phyloP scores from a whole-genome alignment of 306 rosid genomes.

The Albizia julibrissin region DNA sequence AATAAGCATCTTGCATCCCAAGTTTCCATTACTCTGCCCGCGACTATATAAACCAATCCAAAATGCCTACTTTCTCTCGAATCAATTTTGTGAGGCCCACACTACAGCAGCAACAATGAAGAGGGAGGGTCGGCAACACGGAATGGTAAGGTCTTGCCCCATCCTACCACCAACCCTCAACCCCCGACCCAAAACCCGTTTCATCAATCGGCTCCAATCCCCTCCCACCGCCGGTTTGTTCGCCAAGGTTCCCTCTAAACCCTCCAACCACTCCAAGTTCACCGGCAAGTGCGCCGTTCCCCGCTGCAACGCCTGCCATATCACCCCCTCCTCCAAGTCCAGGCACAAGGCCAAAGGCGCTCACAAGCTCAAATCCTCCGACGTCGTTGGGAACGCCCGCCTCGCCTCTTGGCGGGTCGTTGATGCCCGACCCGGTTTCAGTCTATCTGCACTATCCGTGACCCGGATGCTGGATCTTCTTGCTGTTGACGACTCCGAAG shows the following conservation, averaged over 20 bases:
- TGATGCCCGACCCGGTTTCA: constrained; percentile 26
- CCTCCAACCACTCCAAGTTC: constrained; percentile 82
- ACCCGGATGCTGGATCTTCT: constrained; percentile 39
- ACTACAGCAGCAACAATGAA: constrained; percentile 40
- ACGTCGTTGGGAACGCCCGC: constrained; percentile 27
- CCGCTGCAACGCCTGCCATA: constrained; percentile 49
- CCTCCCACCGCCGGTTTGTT: constrained; percentile 64
- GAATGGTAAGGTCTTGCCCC: constrained; percentile 58
- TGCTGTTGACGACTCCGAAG: neutral
- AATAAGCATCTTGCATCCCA: neutral
- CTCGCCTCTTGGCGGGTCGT: neutral
- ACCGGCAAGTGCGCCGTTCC: constrained; percentile 61
- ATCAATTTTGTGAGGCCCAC: neutral
- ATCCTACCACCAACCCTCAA: constrained; percentile 47
- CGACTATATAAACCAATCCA: neutral
- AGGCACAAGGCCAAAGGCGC: constrained; percentile 63
- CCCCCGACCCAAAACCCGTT: constrained; percentile 48
- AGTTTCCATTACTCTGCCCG: neutral
- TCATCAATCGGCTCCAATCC: constrained; percentile 38
- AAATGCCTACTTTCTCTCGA: neutral
- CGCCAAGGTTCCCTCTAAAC: constrained; percentile 60
- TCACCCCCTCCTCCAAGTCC: constrained; percentile 61
- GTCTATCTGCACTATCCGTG: constrained; percentile 39
- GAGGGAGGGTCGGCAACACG: constrained; percentile 85
- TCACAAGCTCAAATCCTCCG: constrained; percentile 40